Conservation (phyloP, 1,284 basidiomycete genomes). For the Sphaerobolus stellatus region DNA sequence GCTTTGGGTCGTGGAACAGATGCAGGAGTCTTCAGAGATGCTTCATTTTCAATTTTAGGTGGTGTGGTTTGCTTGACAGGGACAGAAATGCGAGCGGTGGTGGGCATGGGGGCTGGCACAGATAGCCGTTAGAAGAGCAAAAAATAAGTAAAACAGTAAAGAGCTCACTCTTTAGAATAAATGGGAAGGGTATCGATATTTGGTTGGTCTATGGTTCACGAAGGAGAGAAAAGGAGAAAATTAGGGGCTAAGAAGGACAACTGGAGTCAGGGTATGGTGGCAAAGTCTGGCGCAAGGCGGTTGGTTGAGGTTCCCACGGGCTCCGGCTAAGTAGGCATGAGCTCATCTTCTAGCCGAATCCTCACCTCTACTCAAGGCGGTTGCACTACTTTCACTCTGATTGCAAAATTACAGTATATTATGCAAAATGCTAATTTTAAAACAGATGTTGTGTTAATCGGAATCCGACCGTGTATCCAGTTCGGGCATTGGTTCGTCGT, state of each 20-base stretch:
- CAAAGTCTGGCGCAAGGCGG: background rate
- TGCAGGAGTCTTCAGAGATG: background rate
- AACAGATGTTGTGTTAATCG: conserved; percentile 19
- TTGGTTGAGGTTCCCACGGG: background rate
- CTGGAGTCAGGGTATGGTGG: background rate
- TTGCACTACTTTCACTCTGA: background rate
- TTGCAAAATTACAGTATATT: background rate
- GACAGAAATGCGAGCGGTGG: conserved; percentile 12
- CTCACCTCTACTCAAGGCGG: background rate
- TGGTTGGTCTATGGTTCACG: background rate
- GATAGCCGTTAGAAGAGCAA: background rate
- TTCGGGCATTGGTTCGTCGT: conserved; percentile 52
- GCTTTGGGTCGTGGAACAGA: conserved; percentile 4
- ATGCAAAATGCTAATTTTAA: background rate
- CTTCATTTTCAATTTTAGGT: background rate
- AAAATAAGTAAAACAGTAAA: background rate
- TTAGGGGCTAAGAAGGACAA: background rate
- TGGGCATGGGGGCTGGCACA: conserved; percentile 6
- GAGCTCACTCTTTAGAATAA: background rate
- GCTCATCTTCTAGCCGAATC: too few species aligned
- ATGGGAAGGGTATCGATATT: background rate
- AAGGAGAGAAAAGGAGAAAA: background rate
- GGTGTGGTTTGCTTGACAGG: conserved; percentile 10
- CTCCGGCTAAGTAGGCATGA: too few species aligned
- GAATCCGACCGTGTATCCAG: conserved; percentile 55